Evolutionary conservation across 2,329 filamentous ascomycete species (phyloP), one percentile per base, ranked within the genome.

Genomic region (Epichloe sibirici): DNA sequence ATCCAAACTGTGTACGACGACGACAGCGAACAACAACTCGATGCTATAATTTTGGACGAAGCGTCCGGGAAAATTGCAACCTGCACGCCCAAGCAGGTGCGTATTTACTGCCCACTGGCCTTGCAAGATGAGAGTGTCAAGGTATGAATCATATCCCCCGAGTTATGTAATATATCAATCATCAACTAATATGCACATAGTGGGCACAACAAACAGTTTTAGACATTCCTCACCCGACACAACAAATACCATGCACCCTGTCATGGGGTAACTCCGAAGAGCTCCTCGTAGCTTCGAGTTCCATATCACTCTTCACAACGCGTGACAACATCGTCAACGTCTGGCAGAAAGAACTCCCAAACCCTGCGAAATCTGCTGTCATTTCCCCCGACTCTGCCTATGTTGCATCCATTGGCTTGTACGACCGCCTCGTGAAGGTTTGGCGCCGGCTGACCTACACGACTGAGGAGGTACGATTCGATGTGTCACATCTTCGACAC

Each of bases 1-100:
- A 70, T 95, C 37, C 93, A 98, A 68, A 96, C 90, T 4, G 85
- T 95, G 59, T 95, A 95, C 71, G 83, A 93, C 63, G 86, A 94
- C 62, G 85, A 93, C 40, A 48, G 23, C 62, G 75, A 82, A 25
- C 75, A 71, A 15, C 65, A 67, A 35, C 72, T 97, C 31, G 79
- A 89, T 57, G 86, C 89, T 31, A 81, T 97, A 57, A 79, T 82
- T 34, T 79, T 97, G 56, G 88, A 97, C 63, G 86, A 94, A 64
- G 72, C 75, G 17, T 85, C 86, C 8, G 93, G 90, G 48, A 94
- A 88, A 73, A 88, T 97, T 66, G 88, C 89, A 42, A 81, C 83
- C 21, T 87, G 85, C 60, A 85, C 85, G 34, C 74, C 76, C 21
- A 70, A 71, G 23, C 74, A 78, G 56, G 79, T 91, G 45, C 85